Base-by-base conservation (phyloP, 345 rosid genomes). In the Brassica rapa region DNA sequence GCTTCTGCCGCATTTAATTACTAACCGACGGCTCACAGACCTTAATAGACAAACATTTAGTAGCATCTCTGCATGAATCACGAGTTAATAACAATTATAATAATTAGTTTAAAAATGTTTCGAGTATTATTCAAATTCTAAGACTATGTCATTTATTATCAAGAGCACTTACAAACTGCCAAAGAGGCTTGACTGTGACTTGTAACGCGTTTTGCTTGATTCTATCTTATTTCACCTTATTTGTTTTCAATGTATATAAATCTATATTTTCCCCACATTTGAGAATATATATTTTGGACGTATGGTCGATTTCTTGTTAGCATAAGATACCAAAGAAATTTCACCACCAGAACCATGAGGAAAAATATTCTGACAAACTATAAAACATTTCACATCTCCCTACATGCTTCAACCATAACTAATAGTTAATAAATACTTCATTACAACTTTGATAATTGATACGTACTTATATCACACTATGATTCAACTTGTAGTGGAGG, bases 41-140 rank as follows among this genome's bases (percentile, higher is more conserved):
- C 72, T 24, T 5, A 6, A 1, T 10, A 16, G 4, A 67, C 2
- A 61, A 60, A 29, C 16, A 16, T 59, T 67, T 6, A 49, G 23
- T 60, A 63, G 55, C 53, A 29, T 72, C 56, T 32, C 23, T 72
- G 73, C 77, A 72, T 73, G 69, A 67, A 73, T 27, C 78, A 79
- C 74, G 65, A 77, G 70, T 67, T 66, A 8, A 39, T 65, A 10
- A 55, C 23, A 23, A 55, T 51, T 62, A 6, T 15, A 30, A n/a
- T 66, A 57, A 29, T 37, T 25, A 3, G 7, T 70, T 35, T 49
- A 2, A 25, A 66, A 68, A 30, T 14, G 8, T 35, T 39, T 30
- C 6, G 8, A 49, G 5, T 61, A 2, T 51, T 15, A 70, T 37
- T 70, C 59, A 0, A 46, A 49, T 46, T 24, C 51, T 14, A 49